Base-by-base conservation (phyloP, 257 asterid genomes). In the Primulina tabacum region DNA sequence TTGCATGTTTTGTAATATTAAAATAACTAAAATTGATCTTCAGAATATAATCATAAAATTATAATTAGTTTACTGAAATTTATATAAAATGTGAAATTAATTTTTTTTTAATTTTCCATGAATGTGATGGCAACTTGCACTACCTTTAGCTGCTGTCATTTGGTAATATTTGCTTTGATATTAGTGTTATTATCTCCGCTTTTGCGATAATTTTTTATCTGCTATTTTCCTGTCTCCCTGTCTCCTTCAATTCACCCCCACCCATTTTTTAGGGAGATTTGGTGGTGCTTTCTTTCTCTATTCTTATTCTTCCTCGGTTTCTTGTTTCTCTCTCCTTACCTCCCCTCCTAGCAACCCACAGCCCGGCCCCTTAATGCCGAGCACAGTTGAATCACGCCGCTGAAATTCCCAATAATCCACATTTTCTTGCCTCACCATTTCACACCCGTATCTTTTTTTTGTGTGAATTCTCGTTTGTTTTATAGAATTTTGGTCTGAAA, bases 171-270 rank as follows among this genome's bases (percentile, higher is more conserved):
- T 14, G 57, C 8, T 17, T 2, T 8, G 16, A 4, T 43, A 12
- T 34, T 5, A 33, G 8, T 63, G 5, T 20, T 18, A 63, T 35
- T 2, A 20, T 26, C 3, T 7, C 9, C 30, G 11, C 10, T 12
- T 61, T 30, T 30, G 17, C 29, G 8, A 61, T n/a, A 61, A 12
- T 4, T 14, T 61, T 29, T 35, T 61, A 33, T 2, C 18, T 32
- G 47, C 57, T 16, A 17, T 5, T 16, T 64, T 17, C 4, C 29
- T 24, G 26, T 20, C 52, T 43, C 65, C 21, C 40, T 34, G 20
- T 33, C 53, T 30, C 81, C 81, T 73, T 77, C 80, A 60, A 75
- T 70, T 77, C 74, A 81, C 63, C 73, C 64, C 60, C 72, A 34
- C 73, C 72, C 85, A 57, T 24, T 33, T 68, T 47, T 32, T 47